Evolutionary conservation across 306 rosid species (phyloP).

Genomic region (Arachis stenosperma): DNA sequence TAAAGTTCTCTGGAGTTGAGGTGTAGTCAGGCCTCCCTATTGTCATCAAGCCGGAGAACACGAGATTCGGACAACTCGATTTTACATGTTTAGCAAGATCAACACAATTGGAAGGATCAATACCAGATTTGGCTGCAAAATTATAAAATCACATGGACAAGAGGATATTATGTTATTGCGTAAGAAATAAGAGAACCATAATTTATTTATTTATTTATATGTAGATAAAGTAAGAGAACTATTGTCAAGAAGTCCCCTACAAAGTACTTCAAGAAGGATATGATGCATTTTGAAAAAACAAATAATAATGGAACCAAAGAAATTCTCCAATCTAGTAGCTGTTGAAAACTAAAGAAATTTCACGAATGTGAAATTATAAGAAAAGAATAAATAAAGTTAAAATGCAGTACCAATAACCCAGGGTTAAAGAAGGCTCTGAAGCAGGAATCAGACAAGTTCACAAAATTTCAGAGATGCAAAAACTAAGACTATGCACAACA

Average conservation of each 20-base stretch:
- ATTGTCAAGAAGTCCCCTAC: background rate
- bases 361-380: background rate
- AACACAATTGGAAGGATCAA: slow-evolving; percentile 85
- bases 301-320: slow-evolving; percentile 3
- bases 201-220: background rate
- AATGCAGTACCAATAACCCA: background rate
- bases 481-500: slow-evolving; percentile 21
- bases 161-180: background rate
- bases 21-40: slow-evolving; percentile 90
- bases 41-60: slow-evolving; percentile 90
- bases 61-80: slow-evolving; percentile 76
- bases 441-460: slow-evolving; percentile 2
- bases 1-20: slow-evolving; percentile 90
- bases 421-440: background rate
- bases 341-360: slow-evolving; percentile 15
- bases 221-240: no score
- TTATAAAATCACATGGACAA: slow-evolving; percentile 18
- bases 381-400: slow-evolving; percentile 24
- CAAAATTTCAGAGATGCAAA: background rate
- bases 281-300: slow-evolving; percentile 9
- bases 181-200: slow-evolving; percentile 18
- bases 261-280: background rate
- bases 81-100: slow-evolving; percentile 92
- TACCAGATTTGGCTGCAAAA: slow-evolving; percentile 83
- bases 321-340: slow-evolving; percentile 11